These are phyloP conservation scores for Eudorina sp. DNA, from an alignment of 139 green algal genomes.

Conservation along the genomic window DNA sequence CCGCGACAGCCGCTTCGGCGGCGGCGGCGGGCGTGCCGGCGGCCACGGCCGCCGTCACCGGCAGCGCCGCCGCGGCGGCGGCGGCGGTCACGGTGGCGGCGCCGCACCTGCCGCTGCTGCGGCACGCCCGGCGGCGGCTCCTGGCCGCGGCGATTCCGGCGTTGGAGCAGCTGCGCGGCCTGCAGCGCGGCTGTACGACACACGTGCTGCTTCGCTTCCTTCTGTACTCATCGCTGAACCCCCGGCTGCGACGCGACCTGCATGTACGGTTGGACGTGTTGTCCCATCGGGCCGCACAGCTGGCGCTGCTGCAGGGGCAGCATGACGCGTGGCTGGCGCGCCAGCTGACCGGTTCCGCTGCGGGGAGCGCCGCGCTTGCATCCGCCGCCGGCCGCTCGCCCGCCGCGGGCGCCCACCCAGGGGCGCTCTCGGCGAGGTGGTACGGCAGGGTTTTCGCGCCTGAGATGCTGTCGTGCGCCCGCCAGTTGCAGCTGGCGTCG, in stretches of 20 bases:
- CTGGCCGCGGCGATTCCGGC: conserved; percentile 7
- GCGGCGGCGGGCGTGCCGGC: conserved; percentile 8
- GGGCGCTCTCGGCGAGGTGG: background rate
- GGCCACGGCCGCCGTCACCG: background rate
- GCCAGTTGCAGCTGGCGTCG: conserved; percentile 15
- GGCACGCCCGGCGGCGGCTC: background rate
- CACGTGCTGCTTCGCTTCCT: conserved; percentile 40
- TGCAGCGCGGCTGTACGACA: conserved; percentile 31
- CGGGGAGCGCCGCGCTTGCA: background rate
- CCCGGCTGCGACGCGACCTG: background rate
- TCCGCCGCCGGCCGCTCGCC: background rate
- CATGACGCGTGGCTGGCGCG: conserved; percentile 14
- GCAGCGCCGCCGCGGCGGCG: background rate
- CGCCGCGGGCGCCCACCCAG: too few species aligned
- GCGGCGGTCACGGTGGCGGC: background rate
- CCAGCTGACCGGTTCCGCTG: background rate
- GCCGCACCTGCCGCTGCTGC: conserved; percentile 38
- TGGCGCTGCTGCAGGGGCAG: conserved; percentile 30
- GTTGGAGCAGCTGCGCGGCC: background rate
- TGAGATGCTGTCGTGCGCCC: conserved; percentile 4
- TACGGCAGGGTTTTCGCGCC: conserved; percentile 9
- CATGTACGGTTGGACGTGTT: conserved; percentile 4
- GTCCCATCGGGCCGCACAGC: background rate
- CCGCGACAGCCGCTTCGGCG: background rate
- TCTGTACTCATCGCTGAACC: conserved; percentile 7